These are phyloP conservation scores for Rutstroemia sp. DNA, from an alignment of 2,329 filamentous ascomycete genomes.

Conservation along the genomic window DNA sequence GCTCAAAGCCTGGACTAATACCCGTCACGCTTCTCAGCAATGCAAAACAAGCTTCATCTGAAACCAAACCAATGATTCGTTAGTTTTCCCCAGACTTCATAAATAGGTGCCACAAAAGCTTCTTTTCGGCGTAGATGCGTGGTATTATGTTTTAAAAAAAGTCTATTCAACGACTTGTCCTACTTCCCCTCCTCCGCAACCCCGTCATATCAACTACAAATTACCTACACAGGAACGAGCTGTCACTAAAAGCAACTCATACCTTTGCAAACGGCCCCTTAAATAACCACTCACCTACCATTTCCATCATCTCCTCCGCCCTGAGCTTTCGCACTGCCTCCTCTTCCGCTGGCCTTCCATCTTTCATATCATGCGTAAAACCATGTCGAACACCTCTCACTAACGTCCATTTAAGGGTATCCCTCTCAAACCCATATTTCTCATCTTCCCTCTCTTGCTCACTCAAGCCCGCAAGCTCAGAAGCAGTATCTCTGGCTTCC, in stretches of 20 bases:
- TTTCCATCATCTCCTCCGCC: constrained; percentile 11
- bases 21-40: too few species aligned
- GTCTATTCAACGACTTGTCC: too few species aligned
- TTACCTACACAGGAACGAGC: too few species aligned
- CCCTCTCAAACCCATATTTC: constrained; percentile 16
- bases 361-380: constrained; percentile 17
- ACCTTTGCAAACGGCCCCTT: constrained; percentile 13
- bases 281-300: constrained; percentile 16
- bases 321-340: constrained; percentile 10
- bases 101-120: too few species aligned
- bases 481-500: constrained; percentile 15
- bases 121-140: too few species aligned
- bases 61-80: too few species aligned
- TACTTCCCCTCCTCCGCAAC: too few species aligned
- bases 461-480: constrained; percentile 12
- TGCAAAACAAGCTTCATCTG: too few species aligned
- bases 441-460: constrained; percentile 5
- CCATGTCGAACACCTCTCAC: constrained; percentile 15
- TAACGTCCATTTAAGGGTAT: constrained; percentile 15
- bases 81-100: too few species aligned
- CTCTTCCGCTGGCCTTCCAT: constrained; percentile 10
- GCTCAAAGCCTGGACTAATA: too few species aligned
- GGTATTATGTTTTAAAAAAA: too few species aligned
- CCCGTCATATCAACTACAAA: too few species aligned
- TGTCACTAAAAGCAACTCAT: not conserved